phyloP scores from a whole-genome alignment of 768 basidiomycete genomes.

The Collybia mongolica region DNA sequence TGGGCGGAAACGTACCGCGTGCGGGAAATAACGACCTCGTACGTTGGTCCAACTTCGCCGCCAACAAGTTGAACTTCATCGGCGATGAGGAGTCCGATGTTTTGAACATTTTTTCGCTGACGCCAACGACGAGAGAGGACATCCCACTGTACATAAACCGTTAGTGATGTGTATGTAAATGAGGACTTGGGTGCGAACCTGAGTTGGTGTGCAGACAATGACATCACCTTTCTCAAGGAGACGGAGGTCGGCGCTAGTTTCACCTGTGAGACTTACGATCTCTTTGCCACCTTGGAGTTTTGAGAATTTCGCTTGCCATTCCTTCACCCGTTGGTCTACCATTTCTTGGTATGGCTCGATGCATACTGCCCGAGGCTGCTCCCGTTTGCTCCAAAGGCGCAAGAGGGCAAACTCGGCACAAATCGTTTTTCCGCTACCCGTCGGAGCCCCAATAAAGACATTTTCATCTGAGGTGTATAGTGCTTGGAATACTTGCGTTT shows the following conservation, averaged over 20 bases:
- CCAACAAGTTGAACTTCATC: conserved; percentile 96
- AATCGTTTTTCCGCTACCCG: conserved; percentile 96
- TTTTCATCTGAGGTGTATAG: conserved; percentile 96
- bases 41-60: conserved; percentile 93
- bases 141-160: conserved; percentile 71
- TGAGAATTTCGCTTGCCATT: conserved; percentile 88
- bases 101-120: conserved; percentile 95
- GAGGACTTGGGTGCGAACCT: conserved; percentile 47
- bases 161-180: conserved; percentile 1
- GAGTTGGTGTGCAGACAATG: conserved; percentile 90
- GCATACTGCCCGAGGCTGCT: conserved; percentile 84
- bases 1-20: conserved; percentile 97
- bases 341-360: conserved; percentile 98
- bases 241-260: conserved; percentile 88
- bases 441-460: conserved; percentile 94
- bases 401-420: conserved; percentile 96
- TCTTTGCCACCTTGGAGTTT: conserved; percentile 88
- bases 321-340: conserved; percentile 86
- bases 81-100: conserved; percentile 87
- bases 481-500: conserved; percentile 98
- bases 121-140: conserved; percentile 93
- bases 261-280: conserved; percentile 91
- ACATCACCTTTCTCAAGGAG: conserved; percentile 89
- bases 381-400: conserved; percentile 89
- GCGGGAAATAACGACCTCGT: conserved; percentile 93